Conservation (phyloP, 2,329 filamentous ascomycete genomes). For the Bipolaris gigantea region DNA sequence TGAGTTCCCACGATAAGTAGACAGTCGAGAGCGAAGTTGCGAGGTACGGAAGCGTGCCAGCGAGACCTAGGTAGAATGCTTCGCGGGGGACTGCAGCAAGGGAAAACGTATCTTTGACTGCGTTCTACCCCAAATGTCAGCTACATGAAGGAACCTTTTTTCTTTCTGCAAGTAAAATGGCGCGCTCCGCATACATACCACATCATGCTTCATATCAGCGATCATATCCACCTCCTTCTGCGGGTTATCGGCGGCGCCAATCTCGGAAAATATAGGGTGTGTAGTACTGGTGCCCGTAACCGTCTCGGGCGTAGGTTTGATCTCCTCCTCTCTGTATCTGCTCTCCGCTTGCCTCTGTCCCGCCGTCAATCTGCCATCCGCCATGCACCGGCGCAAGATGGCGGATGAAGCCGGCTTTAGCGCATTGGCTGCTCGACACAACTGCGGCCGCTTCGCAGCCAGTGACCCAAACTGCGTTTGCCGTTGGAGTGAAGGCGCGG, state of each 20-base stretch:
- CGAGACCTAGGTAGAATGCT: constrained; percentile 54
- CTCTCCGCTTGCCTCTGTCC: constrained; percentile 61
- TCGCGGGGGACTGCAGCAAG: constrained; percentile 50
- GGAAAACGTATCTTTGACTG: constrained; percentile 54
- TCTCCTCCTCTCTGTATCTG: constrained; percentile 56
- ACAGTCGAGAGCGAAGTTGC: constrained; percentile 81
- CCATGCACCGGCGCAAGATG: constrained; percentile 48
- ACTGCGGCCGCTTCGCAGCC: constrained; percentile 35
- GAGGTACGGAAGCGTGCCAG: constrained; percentile 66
- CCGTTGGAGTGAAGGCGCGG: constrained; percentile 38
- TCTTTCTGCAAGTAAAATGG: too few species aligned
- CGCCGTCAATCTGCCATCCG: constrained; percentile 47
- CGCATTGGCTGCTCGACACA: constrained; percentile 18
- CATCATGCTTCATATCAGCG: constrained; percentile 47
- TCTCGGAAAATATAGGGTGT: constrained; percentile 47
- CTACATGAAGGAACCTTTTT: background rate
- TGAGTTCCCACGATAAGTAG: constrained; percentile 80
- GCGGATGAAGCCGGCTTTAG: constrained; percentile 39
- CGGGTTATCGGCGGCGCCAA: constrained; percentile 36
- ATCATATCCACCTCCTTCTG: constrained; percentile 51
- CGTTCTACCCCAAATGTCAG: constrained; percentile 40
- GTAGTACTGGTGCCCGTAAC: constrained; percentile 62
- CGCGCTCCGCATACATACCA: constrained; percentile 33
- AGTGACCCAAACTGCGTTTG: constrained; percentile 49
- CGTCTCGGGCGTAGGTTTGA: constrained; percentile 61